Conservation (phyloP, 1,284 basidiomycete species). For the Sanghuangporus weigelae region DNA sequence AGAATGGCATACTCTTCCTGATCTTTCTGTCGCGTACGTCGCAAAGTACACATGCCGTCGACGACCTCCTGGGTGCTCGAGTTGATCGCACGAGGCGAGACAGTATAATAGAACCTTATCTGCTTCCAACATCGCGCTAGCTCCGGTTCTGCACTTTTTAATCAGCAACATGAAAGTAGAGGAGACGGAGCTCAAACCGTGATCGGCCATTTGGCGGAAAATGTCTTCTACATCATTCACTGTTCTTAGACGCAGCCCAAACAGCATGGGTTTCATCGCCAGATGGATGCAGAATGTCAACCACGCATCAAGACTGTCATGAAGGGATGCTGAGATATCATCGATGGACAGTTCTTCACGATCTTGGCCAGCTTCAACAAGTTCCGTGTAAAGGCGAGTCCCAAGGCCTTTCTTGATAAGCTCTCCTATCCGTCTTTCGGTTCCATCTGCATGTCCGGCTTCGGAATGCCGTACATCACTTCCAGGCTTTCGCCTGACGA, state of each 20-base stretch:
- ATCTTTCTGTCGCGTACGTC: neutral
- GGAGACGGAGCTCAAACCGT: neutral
- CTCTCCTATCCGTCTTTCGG: neutral
- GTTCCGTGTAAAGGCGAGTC: neutral
- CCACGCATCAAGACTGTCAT: constrained; percentile 7
- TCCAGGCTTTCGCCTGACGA: neutral
- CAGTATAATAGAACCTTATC: neutral
- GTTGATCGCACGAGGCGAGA: neutral
- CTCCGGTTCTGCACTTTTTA: neutral
- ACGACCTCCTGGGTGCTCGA: neutral
- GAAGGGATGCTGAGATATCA: neutral
- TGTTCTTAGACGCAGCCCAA: constrained; percentile 1
- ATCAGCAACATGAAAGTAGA: neutral
- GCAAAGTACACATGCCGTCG: neutral
- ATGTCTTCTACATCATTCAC: neutral
- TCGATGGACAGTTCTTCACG: neutral
- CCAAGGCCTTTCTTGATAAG: neutral
- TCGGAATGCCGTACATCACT: neutral
- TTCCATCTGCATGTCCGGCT: neutral
- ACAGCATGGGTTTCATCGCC: constrained; percentile 2
- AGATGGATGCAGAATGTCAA: neutral
- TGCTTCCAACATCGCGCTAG: neutral
- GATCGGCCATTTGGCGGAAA: neutral
- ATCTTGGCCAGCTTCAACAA: neutral
- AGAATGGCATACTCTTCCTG: neutral